Evolutionary conservation across 306 rosid species (phyloP).

Genomic region (Pyrus bretschneideri): DNA sequence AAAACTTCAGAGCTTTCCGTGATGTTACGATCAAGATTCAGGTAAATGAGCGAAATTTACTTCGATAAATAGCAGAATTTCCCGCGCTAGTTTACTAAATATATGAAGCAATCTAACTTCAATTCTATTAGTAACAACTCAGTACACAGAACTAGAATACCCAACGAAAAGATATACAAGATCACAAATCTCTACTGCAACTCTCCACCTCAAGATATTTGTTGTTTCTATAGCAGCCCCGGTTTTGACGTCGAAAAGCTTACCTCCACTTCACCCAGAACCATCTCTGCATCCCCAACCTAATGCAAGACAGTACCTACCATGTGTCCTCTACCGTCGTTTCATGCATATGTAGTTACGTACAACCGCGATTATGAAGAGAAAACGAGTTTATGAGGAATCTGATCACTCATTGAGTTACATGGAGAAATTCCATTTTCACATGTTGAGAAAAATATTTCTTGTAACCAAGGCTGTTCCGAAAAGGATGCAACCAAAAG

Average conservation of each 20-base stretch:
- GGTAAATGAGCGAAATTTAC: not conserved
- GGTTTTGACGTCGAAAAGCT: not conserved
- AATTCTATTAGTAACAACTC: not conserved
- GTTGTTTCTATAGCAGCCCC: slow-evolving; percentile 5
- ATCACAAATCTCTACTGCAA: slow-evolving; percentile 7
- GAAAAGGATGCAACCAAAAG: slow-evolving; percentile 39
- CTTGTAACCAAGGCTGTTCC: slow-evolving; percentile 28
- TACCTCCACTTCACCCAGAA: not conserved
- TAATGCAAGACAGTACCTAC: slow-evolving; percentile 1
- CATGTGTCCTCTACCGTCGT: slow-evolving; percentile 16
- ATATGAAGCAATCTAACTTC: not conserved
- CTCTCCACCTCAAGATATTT: slow-evolving; percentile 5
- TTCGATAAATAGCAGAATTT: not conserved
- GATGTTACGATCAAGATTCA: not conserved
- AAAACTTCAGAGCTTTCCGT: not conserved
- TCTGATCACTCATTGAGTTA: not conserved
- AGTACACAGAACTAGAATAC: slow-evolving; percentile 1
- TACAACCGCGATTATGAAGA: slow-evolving; percentile 1
- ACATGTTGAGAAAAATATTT: slow-evolving; percentile 19
- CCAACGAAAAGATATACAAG: slow-evolving; percentile 19
- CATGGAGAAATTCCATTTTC: slow-evolving; percentile 12
- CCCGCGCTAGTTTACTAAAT: not conserved
- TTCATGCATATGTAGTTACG: slow-evolving; percentile 22
- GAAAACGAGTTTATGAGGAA: slow-evolving; percentile 6
- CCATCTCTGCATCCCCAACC: slow-evolving; percentile 8